phyloP scores from a whole-genome alignment of 495 filamentous ascomycete species.

The Annulohypoxylon nitens region DNA sequence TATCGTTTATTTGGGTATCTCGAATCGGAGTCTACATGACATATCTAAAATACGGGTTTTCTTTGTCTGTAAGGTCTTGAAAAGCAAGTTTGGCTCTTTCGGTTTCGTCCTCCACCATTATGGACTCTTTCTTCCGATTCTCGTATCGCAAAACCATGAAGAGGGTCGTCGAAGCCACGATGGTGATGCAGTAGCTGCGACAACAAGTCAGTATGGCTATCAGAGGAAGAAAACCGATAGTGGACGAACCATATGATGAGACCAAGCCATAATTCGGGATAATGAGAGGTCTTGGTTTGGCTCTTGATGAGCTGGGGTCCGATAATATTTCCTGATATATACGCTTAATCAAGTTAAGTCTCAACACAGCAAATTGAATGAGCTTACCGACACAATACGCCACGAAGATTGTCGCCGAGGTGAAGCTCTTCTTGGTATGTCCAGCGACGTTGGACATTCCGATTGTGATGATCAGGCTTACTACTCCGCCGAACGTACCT shows the following conservation, averaged over 20 bases:
- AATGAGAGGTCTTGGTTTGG: slow-evolving; percentile 71
- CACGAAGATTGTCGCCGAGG: slow-evolving; percentile 78
- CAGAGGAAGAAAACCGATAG: background rate
- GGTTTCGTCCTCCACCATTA: slow-evolving; percentile 66
- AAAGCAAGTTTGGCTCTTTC: slow-evolving; percentile 76
- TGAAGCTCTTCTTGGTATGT: slow-evolving; percentile 81
- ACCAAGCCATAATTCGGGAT: slow-evolving; percentile 77
- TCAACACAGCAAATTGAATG: slow-evolving; percentile 51
- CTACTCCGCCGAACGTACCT: slow-evolving; percentile 76
- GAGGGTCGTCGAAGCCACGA: slow-evolving; percentile 65
- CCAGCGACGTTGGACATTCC: slow-evolving; percentile 82
- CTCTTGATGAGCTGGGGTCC: slow-evolving; percentile 77
- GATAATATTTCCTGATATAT: slow-evolving; percentile 64
- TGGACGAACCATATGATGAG: slow-evolving; percentile 75
- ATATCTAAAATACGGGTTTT: slow-evolving; percentile 82
- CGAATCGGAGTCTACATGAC: slow-evolving; percentile 51
- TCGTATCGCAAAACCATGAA: slow-evolving; percentile 69
- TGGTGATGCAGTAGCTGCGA: slow-evolving; percentile 75
- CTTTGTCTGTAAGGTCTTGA: slow-evolving; percentile 78
- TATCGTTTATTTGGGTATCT: slow-evolving; percentile 10
- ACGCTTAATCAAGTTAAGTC: slow-evolving; percentile 15
- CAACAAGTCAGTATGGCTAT: slow-evolving; percentile 11
- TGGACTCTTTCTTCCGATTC: slow-evolving; percentile 64
- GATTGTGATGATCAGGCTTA: slow-evolving; percentile 73
- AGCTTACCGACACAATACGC: slow-evolving; percentile 74